Evolutionary conservation across 805 yeast genomes (phyloP).

Genomic region (Myxozyma vanderwaltii): DNA sequence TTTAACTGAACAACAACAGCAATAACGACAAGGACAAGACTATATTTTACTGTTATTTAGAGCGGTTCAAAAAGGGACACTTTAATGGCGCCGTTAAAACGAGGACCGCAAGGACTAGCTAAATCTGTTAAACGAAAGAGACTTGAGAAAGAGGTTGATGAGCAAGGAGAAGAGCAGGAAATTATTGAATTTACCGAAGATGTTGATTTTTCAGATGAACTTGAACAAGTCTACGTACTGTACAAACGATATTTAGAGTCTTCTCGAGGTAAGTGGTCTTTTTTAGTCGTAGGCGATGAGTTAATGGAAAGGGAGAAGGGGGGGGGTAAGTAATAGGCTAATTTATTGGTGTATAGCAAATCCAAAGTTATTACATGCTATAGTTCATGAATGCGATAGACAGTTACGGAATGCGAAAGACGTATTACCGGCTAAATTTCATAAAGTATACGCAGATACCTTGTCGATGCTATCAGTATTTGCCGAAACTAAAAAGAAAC

Average conservation of each 20-base stretch:
- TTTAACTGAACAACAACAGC: too few relatives aligned
- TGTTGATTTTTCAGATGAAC: slow-evolving; percentile 73
- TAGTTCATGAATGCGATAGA: slow-evolving; percentile 90
- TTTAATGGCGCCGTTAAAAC: slow-evolving; percentile 33
- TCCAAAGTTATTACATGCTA: slow-evolving; percentile 55
- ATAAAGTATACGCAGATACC: slow-evolving; percentile 73
- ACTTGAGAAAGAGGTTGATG: slow-evolving; percentile 6
- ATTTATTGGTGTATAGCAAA: slow-evolving; percentile 11
- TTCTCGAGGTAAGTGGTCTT: slow-evolving; percentile 49
- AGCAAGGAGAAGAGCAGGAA: slow-evolving; percentile 42
- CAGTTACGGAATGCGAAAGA: slow-evolving; percentile 48
- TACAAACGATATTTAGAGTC: slow-evolving; percentile 65
- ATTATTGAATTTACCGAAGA: slow-evolving; percentile 70
- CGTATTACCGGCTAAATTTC: slow-evolving; percentile 50
- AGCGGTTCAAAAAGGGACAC: too few relatives aligned
- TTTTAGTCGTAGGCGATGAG: not conserved
- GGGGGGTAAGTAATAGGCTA: too few relatives aligned
- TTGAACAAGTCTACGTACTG: slow-evolving; percentile 72
- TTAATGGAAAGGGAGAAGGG: not conserved
- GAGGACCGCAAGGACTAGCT: slow-evolving; percentile 30
- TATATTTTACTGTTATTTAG: too few relatives aligned
- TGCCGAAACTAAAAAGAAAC: slow-evolving; percentile 32
- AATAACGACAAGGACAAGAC: too few relatives aligned
- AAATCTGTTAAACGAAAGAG: slow-evolving; percentile 29
- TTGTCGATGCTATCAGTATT: slow-evolving; percentile 42